Base-by-base conservation (phyloP, 2,329 filamentous ascomycete genomes). In the Diaporthe ampelina region DNA sequence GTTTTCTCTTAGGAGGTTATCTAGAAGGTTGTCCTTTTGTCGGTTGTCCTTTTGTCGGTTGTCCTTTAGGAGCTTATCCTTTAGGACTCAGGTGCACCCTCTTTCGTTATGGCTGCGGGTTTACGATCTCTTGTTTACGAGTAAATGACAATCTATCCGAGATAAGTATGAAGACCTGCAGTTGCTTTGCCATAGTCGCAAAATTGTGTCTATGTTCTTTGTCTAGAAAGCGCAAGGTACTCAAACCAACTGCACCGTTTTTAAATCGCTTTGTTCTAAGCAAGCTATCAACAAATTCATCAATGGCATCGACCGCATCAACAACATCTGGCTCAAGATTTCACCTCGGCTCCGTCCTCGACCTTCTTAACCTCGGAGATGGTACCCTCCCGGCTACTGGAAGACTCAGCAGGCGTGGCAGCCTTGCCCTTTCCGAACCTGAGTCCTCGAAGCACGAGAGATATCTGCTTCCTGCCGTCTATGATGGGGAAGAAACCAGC, bases 401-500 rank as follows among this genome's bases (percentile, higher is more conserved):
- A 40, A 19, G 63, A 67, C 32, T 52, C 63, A 4, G 10, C 29
- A 67, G 63, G 45, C 11, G 63, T 37, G 29, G 19, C 29, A 24
- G 45, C 11, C 32, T 52, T 52, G 8, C 10, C 45, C 3, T 37
- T 52, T 4, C 63, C 45, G 17, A 24, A 2, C 37, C 50, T 43
- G 35, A 70, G 37, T 2, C 54, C 54, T n/a, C 13, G 15, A 10
- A 74, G 3, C 5, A 74, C 73, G 6, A 74, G 24, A 58, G 70
- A 11, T 15, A 84, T 80, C 65, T 83, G 83, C 24, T 73, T 73
- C 17, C 85, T 83, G 0, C 87, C 87, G 74, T 89, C 87, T 8
- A 88, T 78, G 2, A 89, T 81, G 0, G 87, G 88, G 73, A 85
- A 89, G 61, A 89, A 85, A 0, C 85, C 86, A 0, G 85, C 85